Conservation (phyloP, 129 eudicot genomes). For the Saussurea involucrata region DNA sequence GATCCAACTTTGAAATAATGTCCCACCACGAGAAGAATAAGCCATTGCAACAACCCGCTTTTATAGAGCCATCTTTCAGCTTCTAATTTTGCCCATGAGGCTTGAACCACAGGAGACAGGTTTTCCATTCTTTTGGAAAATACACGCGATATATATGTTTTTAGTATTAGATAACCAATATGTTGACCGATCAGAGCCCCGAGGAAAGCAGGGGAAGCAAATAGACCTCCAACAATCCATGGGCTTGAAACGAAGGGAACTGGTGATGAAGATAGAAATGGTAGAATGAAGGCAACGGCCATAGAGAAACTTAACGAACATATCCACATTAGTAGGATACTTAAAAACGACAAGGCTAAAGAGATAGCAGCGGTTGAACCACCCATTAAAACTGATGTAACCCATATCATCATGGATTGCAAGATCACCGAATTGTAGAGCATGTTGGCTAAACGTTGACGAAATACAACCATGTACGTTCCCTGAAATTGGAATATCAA, state of each 20-base stretch:
- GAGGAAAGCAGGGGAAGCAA: constrained; percentile 76
- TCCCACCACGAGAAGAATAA: constrained; percentile 59
- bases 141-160: constrained; percentile 32
- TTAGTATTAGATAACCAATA: constrained; percentile 52
- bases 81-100: constrained; percentile 67
- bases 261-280: constrained; percentile 59
- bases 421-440: constrained; percentile 72
- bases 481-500: constrained; percentile 51
- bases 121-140: constrained; percentile 40
- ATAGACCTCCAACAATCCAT: constrained; percentile 69
- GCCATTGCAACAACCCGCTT: constrained; percentile 86
- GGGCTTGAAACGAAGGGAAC: constrained; percentile 77
- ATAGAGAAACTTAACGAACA: constrained; percentile 57
- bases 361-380: constrained; percentile 66
- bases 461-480: constrained; percentile 69
- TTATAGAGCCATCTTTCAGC: constrained; percentile 90
- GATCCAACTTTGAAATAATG: constrained; percentile 68
- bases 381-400: constrained; percentile 68
- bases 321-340: constrained; percentile 76
- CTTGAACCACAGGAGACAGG: constrained; percentile 38
- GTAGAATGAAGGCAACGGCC: constrained; percentile 57
- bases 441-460: constrained; percentile 67
- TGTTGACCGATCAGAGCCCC: constrained; percentile 96
- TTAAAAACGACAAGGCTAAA: constrained; percentile 58
- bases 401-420: constrained; percentile 79